Conservation (phyloP, 805 yeast species). For the Millerozyma acaciae region DNA sequence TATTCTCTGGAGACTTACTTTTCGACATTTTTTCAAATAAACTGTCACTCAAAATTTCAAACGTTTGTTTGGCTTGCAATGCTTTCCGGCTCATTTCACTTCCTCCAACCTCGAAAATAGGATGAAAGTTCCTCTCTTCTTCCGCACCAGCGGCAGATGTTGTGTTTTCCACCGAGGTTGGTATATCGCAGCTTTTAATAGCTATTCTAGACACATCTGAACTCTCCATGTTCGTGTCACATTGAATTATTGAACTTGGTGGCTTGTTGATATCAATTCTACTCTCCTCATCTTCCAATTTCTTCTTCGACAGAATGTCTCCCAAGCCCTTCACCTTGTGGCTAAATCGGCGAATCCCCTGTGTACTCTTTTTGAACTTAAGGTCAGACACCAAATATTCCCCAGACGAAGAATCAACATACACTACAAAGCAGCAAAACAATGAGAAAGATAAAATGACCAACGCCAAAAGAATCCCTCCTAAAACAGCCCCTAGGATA, state of each 20-base stretch:
- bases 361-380: neutral
- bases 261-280: constrained; percentile 3
- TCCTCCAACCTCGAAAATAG: neutral
- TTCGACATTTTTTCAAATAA: constrained; percentile 57
- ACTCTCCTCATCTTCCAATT: neutral
- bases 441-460: neutral
- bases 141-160: neutral
- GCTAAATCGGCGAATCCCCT: no score
- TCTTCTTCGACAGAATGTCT: no score
- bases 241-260: constrained; percentile 1
- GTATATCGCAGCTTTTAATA: neutral
- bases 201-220: neutral
- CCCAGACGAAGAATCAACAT: constrained; percentile 2
- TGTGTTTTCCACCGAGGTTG: neutral
- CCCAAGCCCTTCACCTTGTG: no score
- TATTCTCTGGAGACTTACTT: constrained; percentile 1
- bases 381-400: constrained; percentile 3
- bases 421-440: constrained; percentile 6
- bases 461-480: constrained; percentile 1
- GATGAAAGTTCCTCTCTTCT: neutral
- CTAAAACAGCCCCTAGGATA: constrained; percentile 6
- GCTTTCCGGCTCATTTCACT: neutral
- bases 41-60: constrained; percentile 37
- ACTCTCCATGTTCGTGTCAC: constrained; percentile 1
- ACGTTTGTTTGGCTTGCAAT: constrained; percentile 8